Percentiles rank a stretch among this genome's conserved stretches.
Conservation (phyloP, 2,329 filamentous ascomycete genomes). For the Pezicula rhizophila region DNA sequence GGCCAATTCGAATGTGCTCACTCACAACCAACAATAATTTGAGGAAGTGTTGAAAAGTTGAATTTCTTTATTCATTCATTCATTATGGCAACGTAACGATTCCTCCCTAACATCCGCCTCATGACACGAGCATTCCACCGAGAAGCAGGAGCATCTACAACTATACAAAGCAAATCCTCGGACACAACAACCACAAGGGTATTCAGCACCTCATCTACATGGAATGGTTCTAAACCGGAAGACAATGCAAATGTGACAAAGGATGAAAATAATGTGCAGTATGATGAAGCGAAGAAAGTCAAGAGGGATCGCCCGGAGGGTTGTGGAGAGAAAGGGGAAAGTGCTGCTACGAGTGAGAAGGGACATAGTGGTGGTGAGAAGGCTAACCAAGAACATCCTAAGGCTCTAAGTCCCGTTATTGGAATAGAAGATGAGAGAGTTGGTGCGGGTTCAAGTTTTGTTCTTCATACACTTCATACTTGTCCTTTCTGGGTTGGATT, state of each 20-base stretch:
- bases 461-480: neutral
- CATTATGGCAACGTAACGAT: too few species aligned
- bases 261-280: slow-evolving; percentile 14
- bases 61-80: too few species aligned
- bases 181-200: neutral
- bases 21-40: too few species aligned
- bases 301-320: slow-evolving; percentile 33
- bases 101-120: slow-evolving; percentile 3
- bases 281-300: slow-evolving; percentile 32
- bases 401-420: slow-evolving; percentile 40
- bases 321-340: slow-evolving; percentile 18
- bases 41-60: too few species aligned
- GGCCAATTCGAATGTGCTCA: too few species aligned
- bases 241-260: slow-evolving; percentile 9
- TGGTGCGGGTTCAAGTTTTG: slow-evolving; percentile 8
- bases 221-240: slow-evolving; percentile 9
- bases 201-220: slow-evolving; percentile 5
- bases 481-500: neutral
- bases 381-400: slow-evolving; percentile 40
- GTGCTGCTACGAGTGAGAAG: slow-evolving; percentile 6
- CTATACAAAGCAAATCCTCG: neutral
- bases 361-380: slow-evolving; percentile 24
- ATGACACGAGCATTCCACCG: slow-evolving; percentile 12
- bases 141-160: neutral
- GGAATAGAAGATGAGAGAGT: slow-evolving; percentile 49